Evolutionary conservation across 176 grass and related monocot species (phyloP).

Genomic region (Tuctoria greenei): DNA sequence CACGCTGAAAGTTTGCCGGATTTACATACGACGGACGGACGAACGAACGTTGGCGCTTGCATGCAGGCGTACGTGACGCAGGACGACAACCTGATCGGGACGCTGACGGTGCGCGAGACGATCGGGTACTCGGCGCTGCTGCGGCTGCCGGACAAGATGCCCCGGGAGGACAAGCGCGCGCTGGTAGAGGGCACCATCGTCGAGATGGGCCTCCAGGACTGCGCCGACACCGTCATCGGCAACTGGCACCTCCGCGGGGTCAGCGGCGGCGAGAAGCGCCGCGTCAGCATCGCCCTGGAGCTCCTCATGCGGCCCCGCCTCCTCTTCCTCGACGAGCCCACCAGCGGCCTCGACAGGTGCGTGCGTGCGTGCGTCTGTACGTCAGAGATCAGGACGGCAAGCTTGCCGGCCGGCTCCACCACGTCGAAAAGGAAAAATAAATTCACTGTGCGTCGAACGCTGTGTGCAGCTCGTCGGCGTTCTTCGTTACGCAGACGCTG

Average conservation of each 20-base stretch:
- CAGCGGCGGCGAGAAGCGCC: conserved; percentile 94
- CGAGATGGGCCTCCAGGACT: conserved; percentile 97
- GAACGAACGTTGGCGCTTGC: not conserved
- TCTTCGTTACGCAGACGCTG: conserved; percentile 96
- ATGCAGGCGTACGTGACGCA: conserved; percentile 96
- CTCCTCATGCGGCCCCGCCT: conserved; percentile 89
- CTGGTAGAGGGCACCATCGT: conserved; percentile 87
- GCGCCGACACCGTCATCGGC: conserved; percentile 86
- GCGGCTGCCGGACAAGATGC: conserved; percentile 94
- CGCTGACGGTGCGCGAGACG: conserved; percentile 95
- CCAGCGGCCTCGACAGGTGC: conserved; percentile 97
- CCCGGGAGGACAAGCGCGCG: conserved; percentile 76
- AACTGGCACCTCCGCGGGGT: conserved; percentile 98
- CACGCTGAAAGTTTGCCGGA: not conserved
- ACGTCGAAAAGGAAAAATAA: no score
- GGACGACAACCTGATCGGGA: conserved; percentile 97
- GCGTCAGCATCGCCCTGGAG: conserved; percentile 96
- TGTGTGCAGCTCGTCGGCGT: conserved; percentile 79
- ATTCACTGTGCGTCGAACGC: not conserved
- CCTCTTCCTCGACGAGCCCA: conserved; percentile 98
- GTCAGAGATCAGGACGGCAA: no score
- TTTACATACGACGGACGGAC: not conserved
- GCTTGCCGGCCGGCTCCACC: no score
- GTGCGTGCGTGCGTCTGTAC: no score
- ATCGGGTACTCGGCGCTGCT: conserved; percentile 92